Percentiles rank a stretch among this genome's conserved stretches.
phyloP scores from a whole-genome alignment of 2,329 filamentous ascomycete genomes.

The Monilinia aucupariae region DNA sequence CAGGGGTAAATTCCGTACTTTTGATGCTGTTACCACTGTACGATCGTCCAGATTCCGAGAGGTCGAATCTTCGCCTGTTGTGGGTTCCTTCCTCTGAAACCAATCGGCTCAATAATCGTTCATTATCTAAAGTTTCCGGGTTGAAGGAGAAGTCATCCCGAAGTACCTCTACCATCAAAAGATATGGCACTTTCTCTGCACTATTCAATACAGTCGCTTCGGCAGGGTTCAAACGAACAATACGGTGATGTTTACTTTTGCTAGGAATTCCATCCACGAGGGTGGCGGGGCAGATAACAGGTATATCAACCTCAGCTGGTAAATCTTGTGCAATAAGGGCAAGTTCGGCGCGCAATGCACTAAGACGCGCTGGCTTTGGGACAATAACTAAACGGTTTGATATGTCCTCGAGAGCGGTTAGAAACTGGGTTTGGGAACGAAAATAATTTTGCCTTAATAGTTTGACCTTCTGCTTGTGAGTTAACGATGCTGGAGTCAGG shows the following conservation, averaged over 20 bases:
- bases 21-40: constrained; percentile 38
- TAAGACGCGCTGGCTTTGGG: constrained; percentile 74
- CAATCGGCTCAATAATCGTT: constrained; percentile 55
- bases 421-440: constrained; percentile 71
- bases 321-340: constrained; percentile 76
- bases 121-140: constrained; percentile 67
- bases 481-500: constrained; percentile 56
- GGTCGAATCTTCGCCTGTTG: constrained; percentile 58
- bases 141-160: constrained; percentile 80
- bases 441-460: constrained; percentile 78
- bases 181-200: constrained; percentile 77
- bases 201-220: constrained; percentile 83
- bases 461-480: constrained; percentile 61
- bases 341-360: constrained; percentile 73
- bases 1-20: constrained; percentile 38
- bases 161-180: constrained; percentile 79
- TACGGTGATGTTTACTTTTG: constrained; percentile 73
- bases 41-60: constrained; percentile 59
- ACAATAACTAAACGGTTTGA: constrained; percentile 79
- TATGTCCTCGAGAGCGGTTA: constrained; percentile 75
- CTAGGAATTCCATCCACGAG: constrained; percentile 67
- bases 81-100: constrained; percentile 50
- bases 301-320: constrained; percentile 78
- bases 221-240: constrained; percentile 76
- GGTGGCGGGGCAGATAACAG: constrained; percentile 71